Evolutionary conservation across 148 eudicot species (phyloP).

Genomic region (Silene uniflora): DNA sequence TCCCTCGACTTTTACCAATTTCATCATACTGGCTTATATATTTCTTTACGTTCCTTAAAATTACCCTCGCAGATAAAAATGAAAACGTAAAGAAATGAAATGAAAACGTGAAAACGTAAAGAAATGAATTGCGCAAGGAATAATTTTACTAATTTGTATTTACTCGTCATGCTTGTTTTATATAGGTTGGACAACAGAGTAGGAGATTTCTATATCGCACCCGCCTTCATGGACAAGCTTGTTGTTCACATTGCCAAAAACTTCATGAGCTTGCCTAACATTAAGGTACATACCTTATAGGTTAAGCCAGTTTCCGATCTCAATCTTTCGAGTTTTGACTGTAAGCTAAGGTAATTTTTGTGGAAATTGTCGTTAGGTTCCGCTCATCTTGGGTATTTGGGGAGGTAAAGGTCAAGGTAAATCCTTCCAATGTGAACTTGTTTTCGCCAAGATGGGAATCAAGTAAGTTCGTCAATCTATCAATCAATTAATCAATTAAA

Average conservation of each 20-base stretch:
- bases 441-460: constrained; percentile 96
- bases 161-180: neutral
- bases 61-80: neutral
- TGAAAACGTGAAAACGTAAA: no score
- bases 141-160: no score
- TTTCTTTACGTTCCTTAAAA: neutral
- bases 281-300: constrained; percentile 42
- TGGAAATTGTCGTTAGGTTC: constrained; percentile 40
- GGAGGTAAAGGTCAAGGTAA: constrained; percentile 99
- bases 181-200: constrained; percentile 68
- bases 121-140: no score
- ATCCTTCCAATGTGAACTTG: constrained; percentile 96
- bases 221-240: constrained; percentile 98
- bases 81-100: no score
- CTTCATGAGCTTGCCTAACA: constrained; percentile 87
- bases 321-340: no score
- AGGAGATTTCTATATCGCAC: constrained; percentile 85
- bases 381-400: constrained; percentile 93
- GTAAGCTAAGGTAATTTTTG: no score
- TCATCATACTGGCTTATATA: neutral
- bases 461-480: constrained; percentile 41
- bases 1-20: neutral
- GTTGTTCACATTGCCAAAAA: constrained; percentile 85
- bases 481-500: neutral
- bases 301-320: no score